phyloP scores from a whole-genome alignment of 2,329 filamentous ascomycete genomes.

The Paramyrothecium sp. region DNA sequence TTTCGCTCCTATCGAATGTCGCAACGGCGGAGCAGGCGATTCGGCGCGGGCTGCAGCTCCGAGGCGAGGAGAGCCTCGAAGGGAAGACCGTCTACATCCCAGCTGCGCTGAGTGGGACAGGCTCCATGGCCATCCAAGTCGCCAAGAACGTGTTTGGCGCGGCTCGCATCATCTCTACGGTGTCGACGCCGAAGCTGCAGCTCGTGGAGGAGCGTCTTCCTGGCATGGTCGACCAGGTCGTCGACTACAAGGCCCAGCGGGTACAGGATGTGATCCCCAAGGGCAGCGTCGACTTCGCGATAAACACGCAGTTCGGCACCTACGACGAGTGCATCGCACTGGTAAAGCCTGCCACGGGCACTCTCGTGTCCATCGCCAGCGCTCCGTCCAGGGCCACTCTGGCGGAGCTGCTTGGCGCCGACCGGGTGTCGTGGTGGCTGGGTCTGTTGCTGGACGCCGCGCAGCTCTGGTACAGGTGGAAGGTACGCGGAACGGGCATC shows the following conservation, averaged over 20 bases:
- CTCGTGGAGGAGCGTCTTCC: slow-evolving; percentile 39
- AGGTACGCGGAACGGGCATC: slow-evolving; percentile 42
- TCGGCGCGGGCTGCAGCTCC: slow-evolving; percentile 32
- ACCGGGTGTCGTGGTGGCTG: slow-evolving; percentile 33
- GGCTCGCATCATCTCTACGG: slow-evolving; percentile 46
- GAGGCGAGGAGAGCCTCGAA: slow-evolving; percentile 35
- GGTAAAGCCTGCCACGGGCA: slow-evolving; percentile 32
- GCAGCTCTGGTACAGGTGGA: slow-evolving; percentile 39
- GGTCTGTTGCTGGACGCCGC: slow-evolving; percentile 31
- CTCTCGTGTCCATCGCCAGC: slow-evolving; percentile 39
- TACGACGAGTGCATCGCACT: slow-evolving; percentile 37
- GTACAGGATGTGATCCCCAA: slow-evolving; percentile 33
- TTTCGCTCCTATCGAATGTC: slow-evolving; percentile 31
- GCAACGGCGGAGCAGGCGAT: slow-evolving; percentile 45
- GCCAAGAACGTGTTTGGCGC: slow-evolving; percentile 50
- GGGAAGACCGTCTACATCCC: slow-evolving; percentile 53
- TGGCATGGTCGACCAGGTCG: slow-evolving; percentile 45
- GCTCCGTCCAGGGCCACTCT: slow-evolving; percentile 28
- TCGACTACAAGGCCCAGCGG: slow-evolving; percentile 47
- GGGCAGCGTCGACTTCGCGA: slow-evolving; percentile 47
- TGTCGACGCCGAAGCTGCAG: slow-evolving; percentile 49
- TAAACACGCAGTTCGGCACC: slow-evolving; percentile 43
- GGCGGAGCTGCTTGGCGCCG: slow-evolving; percentile 26
- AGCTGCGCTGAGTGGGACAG: slow-evolving; percentile 47
- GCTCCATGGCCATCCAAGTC: slow-evolving; percentile 45